phyloP scores from a whole-genome alignment of 495 filamentous ascomycete genomes.

The Xylaria flabelliformis region DNA sequence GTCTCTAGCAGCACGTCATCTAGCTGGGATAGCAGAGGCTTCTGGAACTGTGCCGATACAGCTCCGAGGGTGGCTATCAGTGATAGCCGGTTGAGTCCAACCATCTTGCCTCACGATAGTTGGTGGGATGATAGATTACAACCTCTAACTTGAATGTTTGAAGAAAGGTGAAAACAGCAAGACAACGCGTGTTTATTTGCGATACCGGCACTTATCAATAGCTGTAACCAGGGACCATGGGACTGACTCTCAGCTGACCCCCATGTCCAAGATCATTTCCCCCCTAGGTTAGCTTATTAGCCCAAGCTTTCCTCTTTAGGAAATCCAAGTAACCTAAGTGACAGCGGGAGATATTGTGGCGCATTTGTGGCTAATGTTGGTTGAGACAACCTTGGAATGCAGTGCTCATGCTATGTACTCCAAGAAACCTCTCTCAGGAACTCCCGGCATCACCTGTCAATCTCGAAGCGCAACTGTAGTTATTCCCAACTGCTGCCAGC shows the following conservation, averaged over 20 bases:
- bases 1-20: constrained; percentile 4
- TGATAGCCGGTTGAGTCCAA: constrained; percentile 23
- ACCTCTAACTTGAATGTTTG: neutral
- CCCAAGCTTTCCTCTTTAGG: constrained; percentile 9
- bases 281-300: constrained; percentile 5
- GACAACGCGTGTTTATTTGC: constrained; percentile 4
- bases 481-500: no score
- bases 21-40: constrained; percentile 11
- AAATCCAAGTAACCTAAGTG: neutral
- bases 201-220: constrained; percentile 22
- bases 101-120: constrained; percentile 24
- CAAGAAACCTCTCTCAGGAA: no score
- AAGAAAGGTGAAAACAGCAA: neutral
- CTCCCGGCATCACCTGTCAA: no score
- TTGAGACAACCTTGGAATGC: no score
- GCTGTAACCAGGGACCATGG: neutral
- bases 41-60: constrained; percentile 27
- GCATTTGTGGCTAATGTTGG: neutral
- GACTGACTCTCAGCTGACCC: constrained; percentile 10
- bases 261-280: constrained; percentile 4
- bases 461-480: no score
- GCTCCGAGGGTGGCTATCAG: constrained; percentile 25
- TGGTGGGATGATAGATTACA: neutral
- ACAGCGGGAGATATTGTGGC: neutral
- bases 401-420: no score